These are phyloP conservation scores for Rhodamnia rubescens DNA, from an alignment of 345 rosid species.

Conservation along the genomic window DNA sequence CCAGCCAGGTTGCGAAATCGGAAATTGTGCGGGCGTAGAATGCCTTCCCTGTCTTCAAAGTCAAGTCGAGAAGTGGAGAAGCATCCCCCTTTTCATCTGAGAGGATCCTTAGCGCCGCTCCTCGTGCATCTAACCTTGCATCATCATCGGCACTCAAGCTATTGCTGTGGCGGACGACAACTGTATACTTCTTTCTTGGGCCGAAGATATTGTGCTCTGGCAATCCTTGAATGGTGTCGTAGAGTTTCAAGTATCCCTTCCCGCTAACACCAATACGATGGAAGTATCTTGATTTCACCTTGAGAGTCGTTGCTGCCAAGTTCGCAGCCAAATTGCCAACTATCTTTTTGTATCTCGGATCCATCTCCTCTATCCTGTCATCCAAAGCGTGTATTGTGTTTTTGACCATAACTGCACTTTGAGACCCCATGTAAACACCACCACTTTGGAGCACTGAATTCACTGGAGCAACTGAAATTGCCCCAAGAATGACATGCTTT, in stretches of 20 bases:
- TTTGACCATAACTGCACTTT: constrained; percentile 44
- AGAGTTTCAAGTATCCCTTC: constrained; percentile 36
- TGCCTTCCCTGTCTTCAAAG: constrained; percentile 59
- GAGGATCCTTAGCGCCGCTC: constrained; percentile 46
- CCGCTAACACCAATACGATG: constrained; percentile 56
- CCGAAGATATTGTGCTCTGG: constrained; percentile 38
- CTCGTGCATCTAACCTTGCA: constrained; percentile 61
- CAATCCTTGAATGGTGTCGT: constrained; percentile 31
- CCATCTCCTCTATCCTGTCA: constrained; percentile 70
- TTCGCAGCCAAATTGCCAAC: constrained; percentile 51
- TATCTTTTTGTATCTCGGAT: constrained; percentile 44
- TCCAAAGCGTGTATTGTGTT: constrained; percentile 53
- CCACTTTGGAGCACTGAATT: constrained; percentile 41
- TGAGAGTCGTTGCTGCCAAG: constrained; percentile 52
- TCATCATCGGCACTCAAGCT: constrained; percentile 67
- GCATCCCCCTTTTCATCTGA: constrained; percentile 9
- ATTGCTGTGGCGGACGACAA: constrained; percentile 54
- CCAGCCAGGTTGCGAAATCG: constrained; percentile 62
- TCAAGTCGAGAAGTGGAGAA: constrained; percentile 41
- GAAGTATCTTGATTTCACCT: constrained; percentile 54
- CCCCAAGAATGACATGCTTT: constrained; percentile 48
- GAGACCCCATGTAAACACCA: constrained; percentile 56
- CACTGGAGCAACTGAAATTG: constrained; percentile 51
- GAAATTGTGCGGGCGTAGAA: constrained; percentile 56
- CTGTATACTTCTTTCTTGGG: constrained; percentile 35